Percentiles rank a stretch among this genome's conserved stretches.
Evolutionary conservation across 129 eudicot genomes (phyloP).

Genomic region (Centaurea solstitialis): DNA sequence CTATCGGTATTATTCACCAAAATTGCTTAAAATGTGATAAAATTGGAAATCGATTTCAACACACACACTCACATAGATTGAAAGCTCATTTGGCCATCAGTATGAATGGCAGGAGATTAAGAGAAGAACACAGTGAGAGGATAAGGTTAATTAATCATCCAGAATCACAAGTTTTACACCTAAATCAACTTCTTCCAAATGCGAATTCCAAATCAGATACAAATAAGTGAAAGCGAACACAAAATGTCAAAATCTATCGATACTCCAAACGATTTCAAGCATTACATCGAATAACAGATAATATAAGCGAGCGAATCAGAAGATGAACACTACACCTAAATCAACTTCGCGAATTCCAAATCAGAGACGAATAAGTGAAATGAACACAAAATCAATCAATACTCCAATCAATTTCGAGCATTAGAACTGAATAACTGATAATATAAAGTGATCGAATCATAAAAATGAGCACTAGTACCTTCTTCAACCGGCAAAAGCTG

Average conservation of each 20-base stretch:
- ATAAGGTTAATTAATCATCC: background rate
- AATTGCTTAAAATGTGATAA: background rate
- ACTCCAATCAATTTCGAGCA: background rate
- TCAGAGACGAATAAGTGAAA: background rate
- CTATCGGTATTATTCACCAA: background rate
- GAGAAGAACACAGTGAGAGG: background rate
- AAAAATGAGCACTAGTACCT: constrained; percentile 27
- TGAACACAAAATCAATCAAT: background rate
- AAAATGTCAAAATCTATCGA: background rate
- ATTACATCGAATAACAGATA: background rate
- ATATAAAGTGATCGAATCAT: too few relatives aligned
- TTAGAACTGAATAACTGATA: too few relatives aligned
- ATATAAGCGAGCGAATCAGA: background rate
- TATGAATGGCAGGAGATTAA: background rate
- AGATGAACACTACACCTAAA: background rate
- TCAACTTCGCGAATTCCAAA: background rate
- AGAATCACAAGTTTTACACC: background rate
- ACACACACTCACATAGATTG: background rate
- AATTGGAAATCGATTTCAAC: background rate
- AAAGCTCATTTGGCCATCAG: constrained; percentile 1
- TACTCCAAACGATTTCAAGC: background rate
- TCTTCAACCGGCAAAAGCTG: constrained; percentile 53
- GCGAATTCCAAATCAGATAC: background rate
- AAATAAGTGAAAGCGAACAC: background rate
- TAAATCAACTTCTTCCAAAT: background rate